Evolutionary conservation across 2,329 filamentous ascomycete species (phyloP).

Genomic region (Emmonsia crescens): DNA sequence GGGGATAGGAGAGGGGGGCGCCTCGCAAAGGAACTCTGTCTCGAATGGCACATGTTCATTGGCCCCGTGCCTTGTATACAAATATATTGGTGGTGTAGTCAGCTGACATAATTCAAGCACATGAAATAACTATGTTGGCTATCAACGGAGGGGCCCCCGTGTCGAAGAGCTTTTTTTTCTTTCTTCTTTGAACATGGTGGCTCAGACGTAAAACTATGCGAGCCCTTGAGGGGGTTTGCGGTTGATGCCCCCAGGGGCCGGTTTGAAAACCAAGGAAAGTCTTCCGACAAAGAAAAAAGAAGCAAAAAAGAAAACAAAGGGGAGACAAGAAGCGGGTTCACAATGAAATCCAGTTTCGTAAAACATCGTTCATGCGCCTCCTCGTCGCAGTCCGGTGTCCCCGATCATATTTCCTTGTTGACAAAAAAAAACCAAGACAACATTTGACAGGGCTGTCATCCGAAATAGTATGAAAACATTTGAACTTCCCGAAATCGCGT

Average conservation of each 20-base stretch:
- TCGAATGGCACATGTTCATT: background rate
- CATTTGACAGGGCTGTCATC: background rate
- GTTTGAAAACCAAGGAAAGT: background rate
- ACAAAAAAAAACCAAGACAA: background rate
- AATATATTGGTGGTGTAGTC: background rate
- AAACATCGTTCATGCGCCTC: background rate
- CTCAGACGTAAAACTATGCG: no score
- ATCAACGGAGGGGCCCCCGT: background rate
- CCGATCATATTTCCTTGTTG: background rate
- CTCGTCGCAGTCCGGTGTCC: background rate
- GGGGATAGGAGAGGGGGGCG: background rate
- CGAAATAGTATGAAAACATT: background rate
- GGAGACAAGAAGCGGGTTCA: background rate
- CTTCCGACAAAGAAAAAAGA: background rate
- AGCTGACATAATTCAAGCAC: background rate
- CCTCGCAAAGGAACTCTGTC: background rate
- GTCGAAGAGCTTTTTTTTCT: no score
- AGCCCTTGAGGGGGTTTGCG: background rate
- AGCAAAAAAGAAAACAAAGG: background rate
- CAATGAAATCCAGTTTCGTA: background rate
- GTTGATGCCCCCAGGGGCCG: background rate
- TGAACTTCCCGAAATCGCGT: background rate
- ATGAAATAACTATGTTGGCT: background rate
- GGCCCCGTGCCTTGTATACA: background rate
- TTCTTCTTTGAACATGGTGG: no score